Base-by-base conservation (phyloP, 2,329 filamentous ascomycete species). In the Diaporthe batatas region DNA sequence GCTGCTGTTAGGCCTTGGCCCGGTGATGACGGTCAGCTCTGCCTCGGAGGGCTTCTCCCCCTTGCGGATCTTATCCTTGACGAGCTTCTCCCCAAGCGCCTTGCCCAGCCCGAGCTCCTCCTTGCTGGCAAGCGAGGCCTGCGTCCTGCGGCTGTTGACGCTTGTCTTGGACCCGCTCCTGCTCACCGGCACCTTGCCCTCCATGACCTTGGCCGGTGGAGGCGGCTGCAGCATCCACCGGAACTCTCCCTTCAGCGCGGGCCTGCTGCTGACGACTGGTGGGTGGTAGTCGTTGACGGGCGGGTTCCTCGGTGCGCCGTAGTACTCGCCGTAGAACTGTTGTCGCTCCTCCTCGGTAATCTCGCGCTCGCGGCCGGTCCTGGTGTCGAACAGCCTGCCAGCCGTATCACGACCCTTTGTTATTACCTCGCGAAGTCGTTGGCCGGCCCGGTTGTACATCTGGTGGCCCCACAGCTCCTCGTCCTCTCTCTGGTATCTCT, bases 161-260 rank as follows among this genome's bases (percentile, higher is more conserved):
- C 87, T 90, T 53, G 83, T 85, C 47, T 87, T 85, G 78, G 90
- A 93, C 47, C 85, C 85, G 75, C 89, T 92, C 70, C 91, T 85
- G 77, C 87, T 90, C 25, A 92, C 91, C 39, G 90, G 90, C 47
- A 93, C 90, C 80, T 95, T 96, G 76, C 95, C 95, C 76, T 93
- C 93, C 95, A 98, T 98, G 73, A 98, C 87, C 80, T 92, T 95
- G 72, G 95, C 94, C 44, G 92, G 90, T n/a, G 95, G 95, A 1
- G 95, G 94, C 2, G 95, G 95, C 79, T 97, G 94, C 68, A 97
- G 85, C 95, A 98, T 98, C 95, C 95, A 98, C 79, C 88, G 89
- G 70, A 93, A 92, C 73, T 93, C 94, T 70, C 91, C 90, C 79
- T 86, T 90, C 79, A 89, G 91, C 49, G 86, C 88, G 18, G 91